phyloP scores from a whole-genome alignment of 495 filamentous ascomycete species.

The Tuber melanosporum region DNA sequence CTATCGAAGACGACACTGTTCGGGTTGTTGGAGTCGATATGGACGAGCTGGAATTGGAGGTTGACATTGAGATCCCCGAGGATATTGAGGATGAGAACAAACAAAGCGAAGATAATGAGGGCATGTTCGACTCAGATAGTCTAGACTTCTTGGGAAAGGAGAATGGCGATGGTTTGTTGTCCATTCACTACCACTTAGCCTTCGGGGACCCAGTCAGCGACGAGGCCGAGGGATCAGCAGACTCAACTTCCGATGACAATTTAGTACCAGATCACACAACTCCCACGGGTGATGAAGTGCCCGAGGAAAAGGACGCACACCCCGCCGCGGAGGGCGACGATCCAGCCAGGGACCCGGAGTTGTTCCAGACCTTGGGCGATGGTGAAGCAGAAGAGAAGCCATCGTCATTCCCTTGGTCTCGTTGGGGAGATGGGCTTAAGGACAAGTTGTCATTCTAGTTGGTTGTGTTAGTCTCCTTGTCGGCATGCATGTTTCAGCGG shows the following conservation, averaged over 20 bases:
- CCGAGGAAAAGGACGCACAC: not conserved
- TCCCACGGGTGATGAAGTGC: not conserved
- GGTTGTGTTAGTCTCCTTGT: not conserved
- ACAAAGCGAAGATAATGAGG: not conserved
- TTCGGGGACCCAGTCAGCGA: not conserved
- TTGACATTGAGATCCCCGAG: not conserved
- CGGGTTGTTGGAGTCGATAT: not conserved
- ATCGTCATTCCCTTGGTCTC: not conserved
- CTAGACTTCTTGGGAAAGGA: not conserved
- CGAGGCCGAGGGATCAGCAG: not conserved
- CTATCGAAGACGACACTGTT: not conserved
- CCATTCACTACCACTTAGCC: not conserved
- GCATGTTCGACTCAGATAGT: not conserved
- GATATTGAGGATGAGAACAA: not conserved
- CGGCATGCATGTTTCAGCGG: not conserved
- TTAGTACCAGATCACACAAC: not conserved
- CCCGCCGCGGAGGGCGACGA: not conserved
- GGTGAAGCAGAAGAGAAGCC: not conserved
- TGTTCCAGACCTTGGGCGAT: not conserved
- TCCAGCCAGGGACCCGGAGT: not conserved
- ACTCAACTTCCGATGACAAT: not conserved
- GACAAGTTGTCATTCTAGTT: constrained; percentile 1
- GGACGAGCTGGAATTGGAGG: not conserved
- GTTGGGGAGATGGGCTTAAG: not conserved
- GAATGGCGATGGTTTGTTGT: not conserved